phyloP scores from a whole-genome alignment of 2,329 filamentous ascomycete species.

The Bertia moriformis region DNA sequence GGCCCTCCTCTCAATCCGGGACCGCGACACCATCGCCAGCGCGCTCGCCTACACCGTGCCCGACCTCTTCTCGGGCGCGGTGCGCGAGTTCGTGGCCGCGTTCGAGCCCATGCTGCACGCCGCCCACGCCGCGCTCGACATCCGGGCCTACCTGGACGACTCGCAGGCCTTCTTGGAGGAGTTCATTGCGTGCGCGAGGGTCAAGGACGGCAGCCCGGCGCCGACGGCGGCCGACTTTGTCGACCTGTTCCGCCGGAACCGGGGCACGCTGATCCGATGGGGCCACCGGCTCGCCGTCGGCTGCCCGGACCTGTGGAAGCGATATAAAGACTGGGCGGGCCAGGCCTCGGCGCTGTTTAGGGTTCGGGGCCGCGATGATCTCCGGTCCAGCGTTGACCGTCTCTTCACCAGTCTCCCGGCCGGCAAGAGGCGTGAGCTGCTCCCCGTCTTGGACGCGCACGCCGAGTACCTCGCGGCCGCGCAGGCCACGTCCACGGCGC shows the following conservation, averaged over 20 bases:
- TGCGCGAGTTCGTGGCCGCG: constrained; percentile 49
- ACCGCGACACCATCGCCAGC: constrained; percentile 56
- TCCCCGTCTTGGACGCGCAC: constrained; percentile 46
- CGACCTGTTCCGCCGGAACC: constrained; percentile 47
- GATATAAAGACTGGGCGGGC: constrained; percentile 47
- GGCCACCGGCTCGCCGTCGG: constrained; percentile 55
- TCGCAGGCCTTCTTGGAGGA: constrained; percentile 57
- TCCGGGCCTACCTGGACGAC: constrained; percentile 54
- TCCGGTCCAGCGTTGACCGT: constrained; percentile 18
- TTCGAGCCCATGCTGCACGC: constrained; percentile 63
- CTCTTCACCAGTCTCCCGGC: constrained; percentile 25
- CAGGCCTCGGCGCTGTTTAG: constrained; percentile 41
- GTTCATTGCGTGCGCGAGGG: constrained; percentile 38
- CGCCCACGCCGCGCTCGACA: constrained; percentile 57
- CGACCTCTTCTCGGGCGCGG: constrained; percentile 55
- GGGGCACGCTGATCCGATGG: constrained; percentile 51
- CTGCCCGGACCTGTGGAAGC: constrained; percentile 48
- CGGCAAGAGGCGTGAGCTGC: constrained; percentile 25
- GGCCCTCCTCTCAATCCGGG: constrained; percentile 55
- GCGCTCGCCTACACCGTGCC: constrained; percentile 55
- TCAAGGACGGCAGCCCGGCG: constrained; percentile 12
- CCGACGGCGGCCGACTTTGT: constrained; percentile 63
- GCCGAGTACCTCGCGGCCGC: constrained; percentile 42
- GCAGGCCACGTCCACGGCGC: constrained; percentile 32
- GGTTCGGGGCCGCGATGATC: constrained; percentile 11